These are phyloP conservation scores for Marasmius fiardii DNA, from an alignment of 1,284 basidiomycete genomes.

Conservation along the genomic window DNA sequence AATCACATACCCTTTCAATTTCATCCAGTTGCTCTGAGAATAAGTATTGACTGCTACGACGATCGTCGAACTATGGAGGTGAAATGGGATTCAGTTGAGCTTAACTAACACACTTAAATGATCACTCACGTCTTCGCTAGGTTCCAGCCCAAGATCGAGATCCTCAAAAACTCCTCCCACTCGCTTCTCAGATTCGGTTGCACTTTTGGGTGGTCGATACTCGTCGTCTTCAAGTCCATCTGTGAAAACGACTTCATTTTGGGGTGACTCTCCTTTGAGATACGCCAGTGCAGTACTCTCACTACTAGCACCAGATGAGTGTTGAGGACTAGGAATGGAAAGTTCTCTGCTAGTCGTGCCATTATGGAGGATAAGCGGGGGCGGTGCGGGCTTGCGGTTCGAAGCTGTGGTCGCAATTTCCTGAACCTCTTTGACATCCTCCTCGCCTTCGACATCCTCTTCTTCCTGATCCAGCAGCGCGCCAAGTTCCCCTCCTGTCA, in stretches of 20 bases:
- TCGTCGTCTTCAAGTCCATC: constrained; percentile 29
- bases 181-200: constrained; percentile 54
- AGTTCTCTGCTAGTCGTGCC: constrained; percentile 17
- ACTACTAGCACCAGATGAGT: constrained; percentile 3
- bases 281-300: constrained; percentile 27
- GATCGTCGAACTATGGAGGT: constrained; percentile 54
- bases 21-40: constrained; percentile 71
- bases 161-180: constrained; percentile 70
- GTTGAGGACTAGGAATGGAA: constrained; percentile 10
- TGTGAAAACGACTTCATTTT: not conserved
- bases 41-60: constrained; percentile 64
- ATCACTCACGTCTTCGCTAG: constrained; percentile 43
- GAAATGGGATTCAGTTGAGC: constrained; percentile 21
- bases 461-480: constrained; percentile 32
- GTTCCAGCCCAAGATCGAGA: constrained; percentile 61
- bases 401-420: constrained; percentile 29
- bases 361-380: constrained; percentile 46
- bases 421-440: constrained; percentile 42
- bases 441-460: constrained; percentile 25
- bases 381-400: constrained; percentile 35
- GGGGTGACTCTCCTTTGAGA: constrained; percentile 18
- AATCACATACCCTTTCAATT: constrained; percentile 58
- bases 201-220: constrained; percentile 38
- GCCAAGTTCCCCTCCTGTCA: constrained; percentile 47
- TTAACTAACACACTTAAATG: constrained; percentile 6